Evolutionary conservation across 306 rosid genomes (phyloP), one percentile per base, ranked within the genome.

Genomic region (Quercus rubra): DNA sequence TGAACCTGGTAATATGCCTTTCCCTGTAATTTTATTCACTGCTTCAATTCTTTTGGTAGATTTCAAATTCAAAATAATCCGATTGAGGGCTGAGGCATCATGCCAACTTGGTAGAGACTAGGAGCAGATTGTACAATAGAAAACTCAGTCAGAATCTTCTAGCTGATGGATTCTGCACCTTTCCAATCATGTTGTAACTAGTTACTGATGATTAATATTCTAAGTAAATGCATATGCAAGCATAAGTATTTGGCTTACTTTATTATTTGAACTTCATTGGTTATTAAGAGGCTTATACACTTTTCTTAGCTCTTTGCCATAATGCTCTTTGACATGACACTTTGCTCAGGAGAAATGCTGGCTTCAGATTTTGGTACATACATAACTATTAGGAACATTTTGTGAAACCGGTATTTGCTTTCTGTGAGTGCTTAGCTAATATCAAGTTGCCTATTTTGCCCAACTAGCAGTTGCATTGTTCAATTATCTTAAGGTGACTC

Each of bases 1-100:
- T 92, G 84, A 92, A 92, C 83, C 77, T 92, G 97, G 97, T 92
- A 90, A 58, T 79, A 46, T 17, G 41, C n/a, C 46, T 85, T 70
- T 77, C 64, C 9, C 38, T 73, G n/a, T 51, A 67, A 15, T 21
- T 23, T 31, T 38, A 19, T 49, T 41, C 28, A 68, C 12, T 21
- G 64, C 61, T 41, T 23, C 23, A 4, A 23, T 6, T 21, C 6
- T 41, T 43, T 27, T 66, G n/a, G 49, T 17, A 17, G 20, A 33
- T 28, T 15, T 70, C 14, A 70, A 10, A n/a, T n/a, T n/a, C n/a
- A n/a, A n/a, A n/a, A n/a, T n/a, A n/a, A n/a, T n/a, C n/a, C n/a
- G n/a, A n/a, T n/a, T n/a, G n/a, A n/a, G n/a, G n/a, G n/a, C n/a
- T n/a, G n/a, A n/a, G n/a, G n/a, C n/a, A n/a, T n/a, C n/a, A n/a